Conservation (phyloP, 1,284 basidiomycete genomes). For the Rhodotorula mucilaginosa region DNA sequence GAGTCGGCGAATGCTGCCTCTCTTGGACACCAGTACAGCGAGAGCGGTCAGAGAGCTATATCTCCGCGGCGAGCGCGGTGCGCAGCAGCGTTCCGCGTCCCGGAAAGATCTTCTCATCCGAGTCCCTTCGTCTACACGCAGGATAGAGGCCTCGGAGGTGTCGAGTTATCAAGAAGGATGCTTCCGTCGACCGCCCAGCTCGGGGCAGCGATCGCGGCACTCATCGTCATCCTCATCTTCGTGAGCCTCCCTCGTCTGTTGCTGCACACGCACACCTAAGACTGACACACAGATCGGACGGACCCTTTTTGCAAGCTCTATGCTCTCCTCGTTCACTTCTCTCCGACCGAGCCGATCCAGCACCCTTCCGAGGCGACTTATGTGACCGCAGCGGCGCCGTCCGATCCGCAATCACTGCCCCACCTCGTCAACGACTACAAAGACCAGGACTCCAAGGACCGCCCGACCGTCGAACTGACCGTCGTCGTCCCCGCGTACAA, state of each 20-base stretch:
- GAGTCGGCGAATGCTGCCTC: too few relatives aligned
- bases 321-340: constrained; percentile 26
- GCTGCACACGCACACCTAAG: not conserved
- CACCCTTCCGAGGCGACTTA: constrained; percentile 27
- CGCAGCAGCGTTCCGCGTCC: too few relatives aligned
- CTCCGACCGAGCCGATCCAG: constrained; percentile 10
- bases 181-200: too few relatives aligned
- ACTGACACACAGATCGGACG: not conserved
- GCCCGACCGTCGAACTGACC: constrained; percentile 55
- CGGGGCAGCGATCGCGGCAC: not conserved
- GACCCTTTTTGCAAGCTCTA: constrained; percentile 15
- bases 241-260: not conserved
- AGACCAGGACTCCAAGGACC: constrained; percentile 7
- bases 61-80: too few relatives aligned
- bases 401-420: constrained; percentile 13
- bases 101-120: too few relatives aligned
- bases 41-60: too few relatives aligned
- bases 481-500: constrained; percentile 90
- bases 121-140: too few relatives aligned
- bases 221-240: not conserved
- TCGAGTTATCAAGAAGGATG: too few relatives aligned
- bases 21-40: too few relatives aligned
- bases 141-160: too few relatives aligned
- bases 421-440: constrained; percentile 47
- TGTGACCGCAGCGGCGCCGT: constrained; percentile 10